These are phyloP conservation scores for Nymphaea thermarum DNA, from an alignment of 164 flowering plant genomes.

Conservation along the genomic window DNA sequence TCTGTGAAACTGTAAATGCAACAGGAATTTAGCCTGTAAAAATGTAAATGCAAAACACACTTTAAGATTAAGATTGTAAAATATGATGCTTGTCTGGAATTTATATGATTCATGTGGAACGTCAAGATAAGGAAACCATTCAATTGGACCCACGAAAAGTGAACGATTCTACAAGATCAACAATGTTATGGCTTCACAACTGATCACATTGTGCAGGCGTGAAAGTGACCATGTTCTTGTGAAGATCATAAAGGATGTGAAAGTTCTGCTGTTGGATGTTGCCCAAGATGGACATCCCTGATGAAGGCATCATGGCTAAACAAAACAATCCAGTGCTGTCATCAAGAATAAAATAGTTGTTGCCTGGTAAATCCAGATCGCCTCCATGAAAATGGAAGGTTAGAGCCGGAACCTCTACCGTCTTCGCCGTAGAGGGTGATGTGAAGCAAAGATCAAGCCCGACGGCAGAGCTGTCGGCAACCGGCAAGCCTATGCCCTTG, in stretches of 20 bases:
- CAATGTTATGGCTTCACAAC: conserved; percentile 15
- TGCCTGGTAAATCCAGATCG: conserved; percentile 59
- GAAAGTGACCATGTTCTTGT: conserved; percentile 47
- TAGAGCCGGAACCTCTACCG: conserved; percentile 52
- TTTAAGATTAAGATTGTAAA: no score
- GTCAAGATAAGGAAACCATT: no score
- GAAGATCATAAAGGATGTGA: conserved; percentile 64
- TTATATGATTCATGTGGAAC: no score
- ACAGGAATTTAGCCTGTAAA: no score
- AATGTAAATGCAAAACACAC: no score
- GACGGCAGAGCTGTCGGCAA: conserved; percentile 21
- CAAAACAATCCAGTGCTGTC: conserved; percentile 41
- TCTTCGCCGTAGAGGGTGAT: conserved; percentile 16
- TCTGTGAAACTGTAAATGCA: no score
- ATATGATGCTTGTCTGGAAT: no score
- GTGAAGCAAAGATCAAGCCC: conserved; percentile 77
- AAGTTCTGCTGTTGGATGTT: conserved; percentile 82
- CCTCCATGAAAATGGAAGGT: conserved; percentile 57
- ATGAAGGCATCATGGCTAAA: conserved; percentile 56
- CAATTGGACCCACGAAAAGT: no score
- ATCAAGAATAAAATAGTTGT: conserved; percentile 66
- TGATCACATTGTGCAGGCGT: conserved; percentile 45
- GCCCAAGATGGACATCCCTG: conserved; percentile 79
- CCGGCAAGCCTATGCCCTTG: conserved; percentile 33
- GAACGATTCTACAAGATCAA: no score